These are phyloP conservation scores for Exophiala spinifera DNA, from an alignment of 2,329 filamentous ascomycete genomes.

Conservation along the genomic window DNA sequence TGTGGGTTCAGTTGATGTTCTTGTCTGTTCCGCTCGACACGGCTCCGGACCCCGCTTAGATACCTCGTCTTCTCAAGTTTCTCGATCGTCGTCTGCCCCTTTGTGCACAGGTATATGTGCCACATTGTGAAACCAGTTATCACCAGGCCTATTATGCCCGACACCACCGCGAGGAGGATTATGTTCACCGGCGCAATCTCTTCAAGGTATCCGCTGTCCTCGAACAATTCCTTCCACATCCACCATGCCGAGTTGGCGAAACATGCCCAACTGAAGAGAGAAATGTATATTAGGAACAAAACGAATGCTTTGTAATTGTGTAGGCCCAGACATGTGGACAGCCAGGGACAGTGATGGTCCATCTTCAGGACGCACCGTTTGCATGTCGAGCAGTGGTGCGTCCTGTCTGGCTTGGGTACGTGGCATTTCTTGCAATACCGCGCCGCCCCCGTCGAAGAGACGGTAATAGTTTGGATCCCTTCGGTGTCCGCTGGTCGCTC, in stretches of 20 bases:
- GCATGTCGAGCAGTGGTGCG: constrained; percentile 96
- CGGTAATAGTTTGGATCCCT: constrained; percentile 75
- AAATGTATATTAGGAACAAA: constrained; percentile 86
- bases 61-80: constrained; percentile 95
- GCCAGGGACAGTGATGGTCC: constrained; percentile 99
- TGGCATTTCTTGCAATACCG: constrained; percentile 98
- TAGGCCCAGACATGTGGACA: constrained; percentile 90
- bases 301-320: constrained; percentile 95
- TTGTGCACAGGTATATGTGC: constrained; percentile 78
- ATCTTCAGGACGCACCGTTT: constrained; percentile 95
- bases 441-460: constrained; percentile 82
- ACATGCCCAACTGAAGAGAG: constrained; percentile 76
- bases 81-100: constrained; percentile 90
- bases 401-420: constrained; percentile 86
- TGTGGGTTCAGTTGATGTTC: constrained; percentile 49
- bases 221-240: constrained; percentile 80
- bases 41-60: constrained; percentile 71
- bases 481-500: constrained; percentile 46
- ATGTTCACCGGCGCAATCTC: constrained; percentile 84
- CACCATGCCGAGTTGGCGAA: constrained; percentile 76
- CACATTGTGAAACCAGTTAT: constrained; percentile 84
- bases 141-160: constrained; percentile 87
- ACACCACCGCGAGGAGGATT: constrained; percentile 79
- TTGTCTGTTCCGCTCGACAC: constrained; percentile 62
- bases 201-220: constrained; percentile 67